A percentile compares a stretch with the other conserved stretches of the same genome.
Evolutionary conservation across 176 grass and related monocot species (phyloP).

Genomic region (Phoenix dactylifera): DNA sequence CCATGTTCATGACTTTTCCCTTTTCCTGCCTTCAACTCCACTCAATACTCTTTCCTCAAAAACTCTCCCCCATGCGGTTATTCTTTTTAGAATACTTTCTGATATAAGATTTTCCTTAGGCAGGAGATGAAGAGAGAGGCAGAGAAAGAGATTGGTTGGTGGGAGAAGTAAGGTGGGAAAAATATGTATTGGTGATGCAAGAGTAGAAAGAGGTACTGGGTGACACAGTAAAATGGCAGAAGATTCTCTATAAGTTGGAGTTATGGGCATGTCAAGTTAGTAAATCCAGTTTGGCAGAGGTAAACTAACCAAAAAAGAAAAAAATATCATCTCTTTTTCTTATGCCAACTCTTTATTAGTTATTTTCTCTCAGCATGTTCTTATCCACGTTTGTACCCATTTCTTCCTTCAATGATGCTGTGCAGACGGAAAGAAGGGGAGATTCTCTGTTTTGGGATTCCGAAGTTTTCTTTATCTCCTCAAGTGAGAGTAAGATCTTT

Average conservation of each 20-base stretch:
- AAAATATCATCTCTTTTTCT: constrained; percentile 24
- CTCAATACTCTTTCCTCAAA: constrained; percentile 21
- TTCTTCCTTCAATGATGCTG: constrained; percentile 18
- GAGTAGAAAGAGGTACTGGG: constrained; percentile 12
- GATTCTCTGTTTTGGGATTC: constrained; percentile 48
- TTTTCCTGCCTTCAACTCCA: constrained; percentile 90
- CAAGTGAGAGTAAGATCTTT: constrained; percentile 15
- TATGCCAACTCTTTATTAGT: background rate
- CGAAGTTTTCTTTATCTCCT: constrained; percentile 29
- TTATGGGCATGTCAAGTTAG: constrained; percentile 67
- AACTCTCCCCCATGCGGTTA: constrained; percentile 17
- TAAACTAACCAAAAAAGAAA: constrained; percentile 13
- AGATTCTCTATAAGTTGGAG: constrained; percentile 19
- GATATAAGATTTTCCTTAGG: constrained; percentile 4
- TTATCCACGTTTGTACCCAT: background rate
- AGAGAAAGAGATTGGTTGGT: no score
- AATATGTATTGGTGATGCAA: background rate
- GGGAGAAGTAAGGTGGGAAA: no score
- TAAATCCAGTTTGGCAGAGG: constrained; percentile 33
- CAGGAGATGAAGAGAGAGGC: constrained; percentile 8
- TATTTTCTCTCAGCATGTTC: no score
- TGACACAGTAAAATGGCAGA: background rate
- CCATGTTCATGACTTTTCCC: constrained; percentile 39
- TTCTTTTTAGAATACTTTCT: constrained; percentile 1
- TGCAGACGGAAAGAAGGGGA: constrained; percentile 19